phyloP scores from a whole-genome alignment of 2,329 filamentous ascomycete genomes.

The Apiospora sp. region DNA sequence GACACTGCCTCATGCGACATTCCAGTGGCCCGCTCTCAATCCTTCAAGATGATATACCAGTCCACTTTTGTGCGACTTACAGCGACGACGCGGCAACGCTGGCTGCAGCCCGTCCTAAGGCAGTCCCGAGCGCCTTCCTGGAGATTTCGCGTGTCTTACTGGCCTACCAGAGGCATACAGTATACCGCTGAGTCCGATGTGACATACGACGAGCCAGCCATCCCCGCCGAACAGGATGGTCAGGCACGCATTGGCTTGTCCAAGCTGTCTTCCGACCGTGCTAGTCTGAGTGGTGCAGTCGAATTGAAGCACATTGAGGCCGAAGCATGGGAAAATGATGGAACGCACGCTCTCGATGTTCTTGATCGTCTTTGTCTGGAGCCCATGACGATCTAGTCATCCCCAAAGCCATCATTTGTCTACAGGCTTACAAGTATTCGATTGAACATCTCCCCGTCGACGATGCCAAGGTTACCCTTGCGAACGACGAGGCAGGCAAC shows the following conservation, averaged over 20 bases:
- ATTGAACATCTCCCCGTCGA: neutral
- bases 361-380: neutral
- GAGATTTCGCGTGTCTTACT: neutral
- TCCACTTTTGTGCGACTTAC: neutral
- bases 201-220: neutral
- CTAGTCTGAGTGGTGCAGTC: neutral
- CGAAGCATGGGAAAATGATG: neutral
- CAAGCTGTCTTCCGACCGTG: neutral
- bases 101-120: neutral
- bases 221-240: neutral
- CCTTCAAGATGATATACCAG: neutral
- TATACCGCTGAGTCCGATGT: neutral
- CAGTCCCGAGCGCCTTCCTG: neutral
- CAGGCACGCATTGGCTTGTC: neutral
- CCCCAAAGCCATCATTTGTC: neutral
- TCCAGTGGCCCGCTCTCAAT: neutral
- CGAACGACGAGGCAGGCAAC: neutral
- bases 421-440: neutral
- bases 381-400: neutral
- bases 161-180: neutral
- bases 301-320: neutral
- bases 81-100: neutral
- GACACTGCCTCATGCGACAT: neutral
- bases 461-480: neutral
- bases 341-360: neutral